Base-by-base conservation (phyloP, 2,329 filamentous ascomycete genomes). In the Epichloe uncinata region DNA sequence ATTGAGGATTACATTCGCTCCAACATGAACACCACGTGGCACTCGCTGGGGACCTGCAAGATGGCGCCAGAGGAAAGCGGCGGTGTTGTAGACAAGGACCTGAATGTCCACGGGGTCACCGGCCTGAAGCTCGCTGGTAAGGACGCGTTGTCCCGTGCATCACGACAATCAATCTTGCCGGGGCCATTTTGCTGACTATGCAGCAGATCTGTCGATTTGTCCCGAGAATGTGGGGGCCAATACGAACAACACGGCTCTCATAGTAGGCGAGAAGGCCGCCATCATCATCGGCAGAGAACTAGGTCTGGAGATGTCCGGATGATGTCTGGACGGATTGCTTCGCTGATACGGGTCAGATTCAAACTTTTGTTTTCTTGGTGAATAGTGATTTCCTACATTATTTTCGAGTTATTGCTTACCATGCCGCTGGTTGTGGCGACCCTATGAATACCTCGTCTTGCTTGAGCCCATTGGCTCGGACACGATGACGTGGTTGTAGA, bases 1-100 rank as follows among this genome's bases (percentile, higher is more conserved):
- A 70, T 79, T 36, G 69, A 73, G 55, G 56, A 71, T 11, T 69
- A 57, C 54, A 37, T 73, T 16, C 63, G 71, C 0, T 55, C 63
- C 34, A 66, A 65, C 7, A 54, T 71, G 3, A 57, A 53, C 2
- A 71, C 69, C 3, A 66, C 67, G 0, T 73, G 69, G 69, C 75
- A 79, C 57, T 67, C 72, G 0, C 61, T 66, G 2, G 73, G 76
- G 12, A 77, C 71, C n/a, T 68, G 69, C 42, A 68, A 71, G 7
- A 77, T 77, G 74, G 61, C 72, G 48, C 71, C 71, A 3, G 57
- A 61, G 22, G 66, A 67, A 38, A 58, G 64, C 5, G 71, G 70
- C 4, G 72, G 72, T 35, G 72, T 74, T 4, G 71, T 74, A 2
- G 66, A 71, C 50, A 56, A 63, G 12, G 56, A 65, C 22, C 56